A percentile compares a stretch with the other conserved stretches of the same genome.
These are phyloP conservation scores for Prototheca wickerhamii DNA, from an alignment of 163 green algal genomes.

Conservation along the genomic window DNA sequence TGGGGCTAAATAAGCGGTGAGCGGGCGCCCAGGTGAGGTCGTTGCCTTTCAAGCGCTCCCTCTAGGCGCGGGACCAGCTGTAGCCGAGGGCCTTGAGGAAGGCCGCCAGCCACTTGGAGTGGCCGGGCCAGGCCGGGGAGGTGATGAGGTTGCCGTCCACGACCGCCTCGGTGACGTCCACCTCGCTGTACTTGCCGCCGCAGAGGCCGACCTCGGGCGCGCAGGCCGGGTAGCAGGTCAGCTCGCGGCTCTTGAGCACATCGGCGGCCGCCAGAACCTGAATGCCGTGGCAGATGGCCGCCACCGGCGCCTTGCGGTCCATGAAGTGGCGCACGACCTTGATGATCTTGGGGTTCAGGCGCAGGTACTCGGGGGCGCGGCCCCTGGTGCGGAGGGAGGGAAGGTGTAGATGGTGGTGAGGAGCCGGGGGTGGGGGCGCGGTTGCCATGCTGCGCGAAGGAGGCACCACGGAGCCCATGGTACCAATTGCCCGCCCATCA, in stretches of 20 bases:
- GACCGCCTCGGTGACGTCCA: constrained; percentile 6
- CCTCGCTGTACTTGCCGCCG: constrained; percentile 8
- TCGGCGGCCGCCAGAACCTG: constrained; percentile 36
- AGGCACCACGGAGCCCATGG: background rate
- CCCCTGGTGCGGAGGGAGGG: constrained; percentile 12
- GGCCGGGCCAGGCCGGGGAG: constrained; percentile 32
- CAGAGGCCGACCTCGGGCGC: constrained; percentile 15
- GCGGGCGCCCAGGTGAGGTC: no score
- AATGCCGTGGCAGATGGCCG: constrained; percentile 39
- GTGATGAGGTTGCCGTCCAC: constrained; percentile 34
- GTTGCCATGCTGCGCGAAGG: no score
- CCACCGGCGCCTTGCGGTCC: constrained; percentile 28
- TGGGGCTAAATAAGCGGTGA: no score
- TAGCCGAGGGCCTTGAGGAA: constrained; percentile 35
- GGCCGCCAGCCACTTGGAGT: constrained; percentile 29
- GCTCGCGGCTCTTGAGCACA: constrained; percentile 19
- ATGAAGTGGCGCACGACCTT: constrained; percentile 23
- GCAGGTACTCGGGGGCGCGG: constrained; percentile 43
- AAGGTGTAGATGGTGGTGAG: background rate
- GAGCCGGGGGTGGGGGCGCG: no score
- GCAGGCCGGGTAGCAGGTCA: constrained; percentile 25
- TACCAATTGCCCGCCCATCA: background rate
- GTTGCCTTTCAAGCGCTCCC: no score
- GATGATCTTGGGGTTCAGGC: constrained; percentile 30
- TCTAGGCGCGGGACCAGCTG: no score